Conservation (phyloP, 1,139 yeast genomes). For the Dujonia santamariae region DNA sequence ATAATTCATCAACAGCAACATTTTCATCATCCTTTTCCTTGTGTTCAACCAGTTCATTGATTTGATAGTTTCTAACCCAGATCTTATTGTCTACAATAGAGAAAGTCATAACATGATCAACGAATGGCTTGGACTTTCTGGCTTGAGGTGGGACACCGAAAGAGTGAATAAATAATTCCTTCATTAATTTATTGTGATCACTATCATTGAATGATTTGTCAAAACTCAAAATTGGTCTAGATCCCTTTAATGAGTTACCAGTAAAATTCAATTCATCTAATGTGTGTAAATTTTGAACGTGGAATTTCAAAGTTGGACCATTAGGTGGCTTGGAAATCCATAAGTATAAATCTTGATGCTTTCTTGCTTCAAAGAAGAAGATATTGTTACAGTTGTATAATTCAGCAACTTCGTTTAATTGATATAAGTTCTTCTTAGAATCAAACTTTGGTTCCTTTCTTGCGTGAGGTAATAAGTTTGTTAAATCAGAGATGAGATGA, state of each 20-base stretch:
- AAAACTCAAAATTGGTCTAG: conserved; percentile 92
- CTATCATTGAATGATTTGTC: conserved; percentile 63
- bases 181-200: conserved; percentile 70
- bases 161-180: conserved; percentile 79
- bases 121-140: conserved; percentile 91
- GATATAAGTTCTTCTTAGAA: conserved; percentile 83
- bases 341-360: conserved; percentile 90
- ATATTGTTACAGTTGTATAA: conserved; percentile 95
- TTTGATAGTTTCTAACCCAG: conserved; percentile 96
- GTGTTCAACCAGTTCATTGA: conserved; percentile 64
- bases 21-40: conserved; percentile 44
- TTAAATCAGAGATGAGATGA: conserved; percentile 82
- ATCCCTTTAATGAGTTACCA: conserved; percentile 93
- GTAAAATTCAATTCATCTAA: conserved; percentile 94
- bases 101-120: conserved; percentile 93
- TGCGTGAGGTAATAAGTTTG: conserved; percentile 84
- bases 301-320: conserved; percentile 95
- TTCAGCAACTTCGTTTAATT: conserved; percentile 93
- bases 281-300: conserved; percentile 91
- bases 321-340: conserved; percentile 97
- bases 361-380: conserved; percentile 91
- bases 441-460: conserved; percentile 96
- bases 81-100: conserved; percentile 89
- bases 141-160: conserved; percentile 97
- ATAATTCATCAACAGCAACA: conserved; percentile 49